A percentile compares a stretch with the other conserved stretches of the same genome.
Evolutionary conservation across 2,329 filamentous ascomycete genomes (phyloP).

Genomic region (Trichophyton equinum): DNA sequence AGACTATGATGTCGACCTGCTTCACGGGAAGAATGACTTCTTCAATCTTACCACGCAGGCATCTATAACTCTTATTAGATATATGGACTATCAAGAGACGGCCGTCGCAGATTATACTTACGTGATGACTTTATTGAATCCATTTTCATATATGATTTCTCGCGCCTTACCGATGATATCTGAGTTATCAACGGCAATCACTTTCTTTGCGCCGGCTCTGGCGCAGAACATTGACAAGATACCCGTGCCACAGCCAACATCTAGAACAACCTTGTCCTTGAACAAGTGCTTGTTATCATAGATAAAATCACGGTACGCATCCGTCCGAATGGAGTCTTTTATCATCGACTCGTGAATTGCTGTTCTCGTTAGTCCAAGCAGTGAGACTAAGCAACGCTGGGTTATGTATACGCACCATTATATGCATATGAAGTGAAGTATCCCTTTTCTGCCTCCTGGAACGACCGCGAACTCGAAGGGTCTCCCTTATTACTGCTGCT

Average conservation of each 20-base stretch:
- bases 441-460: slow-evolving; percentile 43
- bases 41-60: slow-evolving; percentile 74
- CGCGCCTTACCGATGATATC: slow-evolving; percentile 78
- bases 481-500: slow-evolving; percentile 21
- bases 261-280: slow-evolving; percentile 71
- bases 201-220: slow-evolving; percentile 70
- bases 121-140: slow-evolving; percentile 59
- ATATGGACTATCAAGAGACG: neutral
- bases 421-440: slow-evolving; percentile 55
- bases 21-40: slow-evolving; percentile 66
- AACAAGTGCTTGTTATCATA: slow-evolving; percentile 85
- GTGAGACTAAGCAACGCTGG: neutral
- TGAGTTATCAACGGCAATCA: slow-evolving; percentile 86
- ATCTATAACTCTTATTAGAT: slow-evolving; percentile 27
- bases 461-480: slow-evolving; percentile 17
- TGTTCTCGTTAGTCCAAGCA: slow-evolving; percentile 22
- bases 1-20: slow-evolving; percentile 86
- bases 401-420: slow-evolving; percentile 43
- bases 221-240: slow-evolving; percentile 94
- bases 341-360: slow-evolving; percentile 95
- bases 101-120: slow-evolving; percentile 16
- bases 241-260: slow-evolving; percentile 76
- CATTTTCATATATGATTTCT: slow-evolving; percentile 73
- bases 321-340: slow-evolving; percentile 76
- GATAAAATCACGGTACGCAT: slow-evolving; percentile 89